These are phyloP conservation scores for Casuarina cunninghamiana DNA, from an alignment of 306 rosid genomes.

Conservation along the genomic window DNA sequence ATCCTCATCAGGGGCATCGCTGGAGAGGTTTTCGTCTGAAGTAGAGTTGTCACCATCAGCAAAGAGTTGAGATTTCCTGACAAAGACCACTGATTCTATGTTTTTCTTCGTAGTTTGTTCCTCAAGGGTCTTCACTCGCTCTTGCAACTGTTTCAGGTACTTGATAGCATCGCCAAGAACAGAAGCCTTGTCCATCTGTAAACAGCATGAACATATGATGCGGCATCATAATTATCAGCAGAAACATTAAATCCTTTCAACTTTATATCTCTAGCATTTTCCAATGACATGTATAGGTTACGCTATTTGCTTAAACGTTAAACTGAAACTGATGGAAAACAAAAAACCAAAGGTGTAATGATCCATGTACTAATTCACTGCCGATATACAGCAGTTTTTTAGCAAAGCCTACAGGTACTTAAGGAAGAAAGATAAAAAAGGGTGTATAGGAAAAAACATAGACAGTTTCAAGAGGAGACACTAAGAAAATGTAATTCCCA, in stretches of 20 bases:
- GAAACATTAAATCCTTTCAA: background rate
- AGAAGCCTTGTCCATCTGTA: conserved; percentile 96
- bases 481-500: background rate
- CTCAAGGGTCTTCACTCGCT: conserved; percentile 72
- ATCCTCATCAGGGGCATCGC: conserved; percentile 39
- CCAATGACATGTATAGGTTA: background rate
- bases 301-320: background rate
- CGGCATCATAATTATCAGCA: background rate
- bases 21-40: conserved; percentile 25
- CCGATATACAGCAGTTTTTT: background rate
- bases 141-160: conserved; percentile 86
- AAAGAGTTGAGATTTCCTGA: conserved; percentile 61
- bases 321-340: background rate
- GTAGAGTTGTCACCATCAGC: conserved; percentile 42
- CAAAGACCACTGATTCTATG: conserved; percentile 70
- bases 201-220: conserved; percentile 3
- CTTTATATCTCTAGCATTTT: background rate
- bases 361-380: background rate
- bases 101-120: conserved; percentile 59
- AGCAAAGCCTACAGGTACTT: background rate
- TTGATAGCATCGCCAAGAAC: conserved; percentile 94
- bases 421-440: background rate
- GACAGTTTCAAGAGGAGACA: background rate
- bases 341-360: background rate
- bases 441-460: background rate